Evolutionary conservation across 2,329 filamentous ascomycete genomes (phyloP), one percentile per base, ranked within the genome.

Genomic region (Lasiodiplodia theobromae): DNA sequence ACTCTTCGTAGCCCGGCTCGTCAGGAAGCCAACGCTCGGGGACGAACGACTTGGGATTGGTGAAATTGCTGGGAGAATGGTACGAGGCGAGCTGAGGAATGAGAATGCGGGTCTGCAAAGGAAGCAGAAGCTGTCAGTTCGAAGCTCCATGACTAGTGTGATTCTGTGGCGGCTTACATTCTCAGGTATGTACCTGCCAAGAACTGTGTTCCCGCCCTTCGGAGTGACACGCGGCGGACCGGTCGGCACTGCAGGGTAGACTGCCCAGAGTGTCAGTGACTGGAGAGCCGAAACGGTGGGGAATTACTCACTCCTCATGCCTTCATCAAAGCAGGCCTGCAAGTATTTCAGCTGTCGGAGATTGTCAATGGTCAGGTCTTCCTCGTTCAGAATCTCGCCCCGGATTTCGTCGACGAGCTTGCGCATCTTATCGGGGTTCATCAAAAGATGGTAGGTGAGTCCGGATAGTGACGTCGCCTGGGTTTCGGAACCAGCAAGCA

Each of bases 401-500:
- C 77, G 73, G 25, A 79, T 72, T 68, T 79, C 79, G 0, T 73
- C 66, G 21, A 68, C 70, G 1, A 81, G 62, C 38, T 75, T 75
- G 14, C 71, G 54, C 73, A 79, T 71, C 6, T 68, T 71, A 0
- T 71, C 71, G 1, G 75, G 71, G 28, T 68, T 71, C 40, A 71
- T 73, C 10, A 80, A 69, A 0, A 82, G 72, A 14, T 75, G 64
- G 65, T 74, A 83, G 0, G 77, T 79, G 7, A 79, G 58, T 2
- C 80, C 82, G 14, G 75, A 77, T 1, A 84, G 71, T 14, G 80
- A 57, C 1, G 79, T 82, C 0, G 82, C 82, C 0, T 80, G 81
- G 0, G 83, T 84, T 69, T 85, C 82, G 14, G 79, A 80, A 1
- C 82, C 83, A 1, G 81, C 83, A 5, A 81, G 65, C 71, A 84